Evolutionary conservation across 768 basidiomycete species (phyloP), one percentile per base, ranked within the genome.

Genomic region (Leccinum imitatum): DNA sequence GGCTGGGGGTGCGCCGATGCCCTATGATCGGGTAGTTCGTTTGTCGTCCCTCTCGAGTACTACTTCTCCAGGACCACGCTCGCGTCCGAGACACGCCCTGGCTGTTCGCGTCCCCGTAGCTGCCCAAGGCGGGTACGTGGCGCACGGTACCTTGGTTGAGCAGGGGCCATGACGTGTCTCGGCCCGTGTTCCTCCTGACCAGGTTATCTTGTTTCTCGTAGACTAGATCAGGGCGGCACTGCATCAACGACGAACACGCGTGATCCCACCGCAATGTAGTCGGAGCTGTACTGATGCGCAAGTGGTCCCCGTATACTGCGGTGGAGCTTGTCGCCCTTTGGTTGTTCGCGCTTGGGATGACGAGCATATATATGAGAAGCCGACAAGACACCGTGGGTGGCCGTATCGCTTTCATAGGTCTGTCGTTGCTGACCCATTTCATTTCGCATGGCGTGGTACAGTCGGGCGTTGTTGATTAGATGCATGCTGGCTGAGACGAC

Each of bases 351-450:
- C 75, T 80, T 9, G 83, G 82, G 60, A 91, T 90, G 48, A 98
- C 96, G 21, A 86, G 88, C 55, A 76, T 96, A 8, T 98, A 93
- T 73, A 98, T 96, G 81, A 98, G 77, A 98, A 98, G 76, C 60
- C 92, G 33, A 86, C 88, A 3, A 95, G 96, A 13, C 89, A 88
- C 60, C 41, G 94, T 95, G 69, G 69, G 91, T 85, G 31, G 31
- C 41, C 13, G 27, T 56, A 8, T 30, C n/a, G 4, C 6, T 15
- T 30, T 30, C 9, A 2, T 0, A 25, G 31, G 11, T 21, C 15
- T n/a, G 64, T 77, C 10, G 21, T 50, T 53, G 23, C 60, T 68
- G 15, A 60, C 13, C 15, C 39, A 8, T 44, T 41, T 54, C 41
- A n/a, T 59, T 39, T 15, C 50, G 9, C 8, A 81, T 78, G 31